Base-by-base conservation (phyloP, 2,329 filamentous ascomycete species). In the Aspergillus sojae region DNA sequence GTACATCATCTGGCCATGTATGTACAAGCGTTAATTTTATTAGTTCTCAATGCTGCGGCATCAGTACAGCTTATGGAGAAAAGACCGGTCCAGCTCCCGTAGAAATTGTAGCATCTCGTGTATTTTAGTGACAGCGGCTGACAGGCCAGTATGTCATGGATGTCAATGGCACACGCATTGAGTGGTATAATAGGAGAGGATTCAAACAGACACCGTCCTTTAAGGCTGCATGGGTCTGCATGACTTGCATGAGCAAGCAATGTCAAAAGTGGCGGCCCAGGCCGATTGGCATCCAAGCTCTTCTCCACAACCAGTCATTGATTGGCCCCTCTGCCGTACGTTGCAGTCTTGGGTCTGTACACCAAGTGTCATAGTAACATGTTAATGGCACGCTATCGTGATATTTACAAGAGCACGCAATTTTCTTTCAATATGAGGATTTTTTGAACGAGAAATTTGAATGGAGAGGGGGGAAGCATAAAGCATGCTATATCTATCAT, bases 1-100 rank as follows among this genome's bases (percentile, higher is more conserved):
- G 52, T 55, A 55, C 52, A 55, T 32, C 52, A 55, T 55, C 52
- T 55, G 52, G 52, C 34, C 52, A 55, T 55, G 52, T 55, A 55
- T 55, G 52, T 55, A 55, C 52, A 55, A 23, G 52, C 52, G 32
- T 55, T 41, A 23, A n/a, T 55, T 30, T 2, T 54, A n/a, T 55
- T 39, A 16, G 52, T 16, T 55, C 4, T 28, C 52, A 39, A 39
- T 41, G 16, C 30, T 55, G 28, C n/a, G 28, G 9, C 28, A 32
- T 32, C 48, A 11, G 28, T 52, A 52, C 30, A 52, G 19, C 16
- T 12, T 30, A 23, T n/a, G 48, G 19, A 32, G 28, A 19, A 32
- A 21, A 11, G 30, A 5, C 28, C 6, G 19, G 21, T 32, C 28
- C 28, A 6, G 21, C 21, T 28, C 26, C 5, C 14, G 16, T 50